Conservation (phyloP, 495 filamentous ascomycete species). For the Podospora pseudoanserina region DNA sequence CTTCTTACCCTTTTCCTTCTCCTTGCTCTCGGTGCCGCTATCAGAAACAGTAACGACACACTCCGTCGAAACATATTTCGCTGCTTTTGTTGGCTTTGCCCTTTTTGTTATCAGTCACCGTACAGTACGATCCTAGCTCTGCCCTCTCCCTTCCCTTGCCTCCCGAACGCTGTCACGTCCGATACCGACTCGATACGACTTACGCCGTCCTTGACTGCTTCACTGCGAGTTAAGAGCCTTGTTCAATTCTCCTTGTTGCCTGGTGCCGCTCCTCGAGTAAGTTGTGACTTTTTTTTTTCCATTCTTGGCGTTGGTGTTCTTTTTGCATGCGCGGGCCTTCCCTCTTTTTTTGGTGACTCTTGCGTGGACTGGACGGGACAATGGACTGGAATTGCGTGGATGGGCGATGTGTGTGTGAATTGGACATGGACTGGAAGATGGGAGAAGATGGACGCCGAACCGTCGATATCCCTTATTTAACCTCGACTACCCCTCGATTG, state of each 20-base stretch:
- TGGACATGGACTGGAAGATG: neutral
- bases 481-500: neutral
- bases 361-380: neutral
- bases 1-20: slow-evolving; percentile 18
- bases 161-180: neutral
- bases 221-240: slow-evolving; percentile 7
- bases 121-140: slow-evolving; percentile 6
- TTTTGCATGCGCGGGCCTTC: neutral
- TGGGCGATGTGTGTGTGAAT: neutral
- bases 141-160: neutral
- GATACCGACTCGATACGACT: neutral
- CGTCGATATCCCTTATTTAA: neutral
- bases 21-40: neutral
- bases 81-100: slow-evolving; percentile 18
- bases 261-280: slow-evolving; percentile 17
- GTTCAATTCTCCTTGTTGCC: slow-evolving; percentile 17
- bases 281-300: slow-evolving; percentile 2
- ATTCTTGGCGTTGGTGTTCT: neutral
- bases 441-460: neutral
- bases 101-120: neutral
- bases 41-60: slow-evolving; percentile 20
- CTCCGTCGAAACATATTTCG: slow-evolving; percentile 28
- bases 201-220: slow-evolving; percentile 15
- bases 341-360: neutral
- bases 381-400: neutral